phyloP scores from a whole-genome alignment of 208 protist genomes.

The Leishmania tarentolae region DNA sequence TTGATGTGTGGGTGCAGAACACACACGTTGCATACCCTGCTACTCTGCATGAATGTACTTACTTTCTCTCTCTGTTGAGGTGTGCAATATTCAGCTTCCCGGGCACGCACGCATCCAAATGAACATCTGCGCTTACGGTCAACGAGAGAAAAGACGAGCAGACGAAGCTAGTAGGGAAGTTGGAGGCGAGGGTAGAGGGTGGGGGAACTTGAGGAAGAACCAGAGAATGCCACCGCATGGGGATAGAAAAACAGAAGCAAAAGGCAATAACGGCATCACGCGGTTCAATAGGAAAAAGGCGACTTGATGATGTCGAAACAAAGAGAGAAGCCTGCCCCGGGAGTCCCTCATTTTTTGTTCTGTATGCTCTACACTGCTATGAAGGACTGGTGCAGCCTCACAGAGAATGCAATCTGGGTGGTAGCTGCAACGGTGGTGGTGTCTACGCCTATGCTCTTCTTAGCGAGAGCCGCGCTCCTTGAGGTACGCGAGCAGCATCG shows the following conservation, averaged over 20 bases:
- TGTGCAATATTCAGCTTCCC: neutral
- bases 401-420: neutral
- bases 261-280: too few relatives aligned
- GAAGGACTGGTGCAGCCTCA: neutral
- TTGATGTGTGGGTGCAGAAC: neutral
- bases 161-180: neutral
- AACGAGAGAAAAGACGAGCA: neutral
- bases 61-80: neutral
- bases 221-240: neutral
- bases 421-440: too few relatives aligned
- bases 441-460: neutral
- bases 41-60: neutral
- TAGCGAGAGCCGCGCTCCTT: slow-evolving; percentile 32
- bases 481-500: slow-evolving; percentile 57
- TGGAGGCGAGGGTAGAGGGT: neutral
- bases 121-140: neutral
- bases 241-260: too few relatives aligned
- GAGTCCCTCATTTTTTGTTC: too few relatives aligned
- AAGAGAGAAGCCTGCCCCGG: neutral
- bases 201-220: neutral
- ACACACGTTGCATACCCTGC: neutral
- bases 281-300: neutral
- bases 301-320: neutral
- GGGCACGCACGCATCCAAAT: neutral
- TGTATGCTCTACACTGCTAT: neutral